Conservation (phyloP, 257 asterid genomes). For the Primulina huaijiensis region DNA sequence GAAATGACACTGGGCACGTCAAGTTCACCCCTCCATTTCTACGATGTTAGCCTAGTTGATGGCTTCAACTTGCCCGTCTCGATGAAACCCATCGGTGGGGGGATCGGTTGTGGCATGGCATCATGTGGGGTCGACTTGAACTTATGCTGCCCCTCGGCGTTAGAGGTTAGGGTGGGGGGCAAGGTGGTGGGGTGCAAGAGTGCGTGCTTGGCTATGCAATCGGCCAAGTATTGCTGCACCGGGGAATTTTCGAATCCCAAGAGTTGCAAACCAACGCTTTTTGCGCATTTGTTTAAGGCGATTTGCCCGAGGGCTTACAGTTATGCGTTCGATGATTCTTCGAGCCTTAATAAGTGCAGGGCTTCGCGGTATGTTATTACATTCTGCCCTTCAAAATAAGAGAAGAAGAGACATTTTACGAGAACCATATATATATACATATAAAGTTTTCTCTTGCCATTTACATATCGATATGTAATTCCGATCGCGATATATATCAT, state of each 20-base stretch:
- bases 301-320: conserved; percentile 91
- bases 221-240: conserved; percentile 86
- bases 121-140: conserved; percentile 76
- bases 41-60: conserved; percentile 83
- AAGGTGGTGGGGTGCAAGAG: conserved; percentile 74
- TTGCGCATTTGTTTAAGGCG: conserved; percentile 76
- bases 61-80: conserved; percentile 91
- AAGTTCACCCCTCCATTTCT: conserved; percentile 71
- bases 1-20: conserved; percentile 88
- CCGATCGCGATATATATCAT: too few relatives aligned
- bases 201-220: conserved; percentile 83
- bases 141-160: conserved; percentile 79
- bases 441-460: too few relatives aligned
- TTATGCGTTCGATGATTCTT: conserved; percentile 84
- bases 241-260: conserved; percentile 65
- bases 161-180: conserved; percentile 68
- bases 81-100: conserved; percentile 89
- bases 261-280: conserved; percentile 71
- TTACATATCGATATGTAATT: too few relatives aligned
- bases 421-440: too few relatives aligned
- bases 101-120: conserved; percentile 81
- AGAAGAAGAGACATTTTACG: neutral
- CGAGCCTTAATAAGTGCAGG: conserved; percentile 77
- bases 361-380: conserved; percentile 77
- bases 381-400: conserved; percentile 76